Percentiles rank a stretch among this genome's conserved stretches.
Conservation (phyloP, 768 basidiomycete species). For the Artomyces pyxidatus region DNA sequence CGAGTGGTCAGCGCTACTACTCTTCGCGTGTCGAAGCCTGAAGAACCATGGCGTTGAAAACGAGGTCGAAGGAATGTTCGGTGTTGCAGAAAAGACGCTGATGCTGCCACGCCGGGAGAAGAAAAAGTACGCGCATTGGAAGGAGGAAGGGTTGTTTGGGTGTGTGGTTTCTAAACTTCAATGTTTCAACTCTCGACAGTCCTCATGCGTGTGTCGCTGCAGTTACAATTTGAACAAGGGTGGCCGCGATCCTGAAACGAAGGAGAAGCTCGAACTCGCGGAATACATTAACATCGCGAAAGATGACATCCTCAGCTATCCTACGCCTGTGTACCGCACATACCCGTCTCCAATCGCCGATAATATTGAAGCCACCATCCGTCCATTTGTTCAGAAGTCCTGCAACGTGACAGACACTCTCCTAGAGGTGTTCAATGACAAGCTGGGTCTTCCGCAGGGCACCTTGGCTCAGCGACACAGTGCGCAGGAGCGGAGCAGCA, state of each 20-base stretch:
- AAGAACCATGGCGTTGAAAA: not conserved
- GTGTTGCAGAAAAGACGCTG: not conserved
- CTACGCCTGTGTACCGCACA: conserved; percentile 21
- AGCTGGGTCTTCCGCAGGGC: conserved; percentile 23
- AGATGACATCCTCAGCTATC: conserved; percentile 29
- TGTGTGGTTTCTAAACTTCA: not conserved
- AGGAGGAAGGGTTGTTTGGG: not conserved
- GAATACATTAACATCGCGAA: conserved; percentile 15
- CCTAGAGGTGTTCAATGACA: conserved; percentile 23
- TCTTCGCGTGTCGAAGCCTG: too few relatives aligned
- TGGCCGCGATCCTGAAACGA: conserved; percentile 11
- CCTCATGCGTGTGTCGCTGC: not conserved
- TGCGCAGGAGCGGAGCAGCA: conserved; percentile 18
- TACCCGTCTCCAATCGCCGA: conserved; percentile 26
- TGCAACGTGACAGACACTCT: conserved; percentile 24
- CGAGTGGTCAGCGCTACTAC: not conserved
- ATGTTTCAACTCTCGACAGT: not conserved
- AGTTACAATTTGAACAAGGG: too few relatives aligned
- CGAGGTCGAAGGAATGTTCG: not conserved
- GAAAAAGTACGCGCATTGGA: not conserved
- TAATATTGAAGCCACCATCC: conserved; percentile 21
- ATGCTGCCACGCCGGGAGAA: not conserved
- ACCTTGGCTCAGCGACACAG: not conserved
- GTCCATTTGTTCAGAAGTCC: conserved; percentile 23
- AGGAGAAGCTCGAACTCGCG: conserved; percentile 16